A percentile compares a stretch with the other conserved stretches of the same genome.
Conservation (phyloP, 2,329 filamentous ascomycete genomes). For the Apiospora marii region DNA sequence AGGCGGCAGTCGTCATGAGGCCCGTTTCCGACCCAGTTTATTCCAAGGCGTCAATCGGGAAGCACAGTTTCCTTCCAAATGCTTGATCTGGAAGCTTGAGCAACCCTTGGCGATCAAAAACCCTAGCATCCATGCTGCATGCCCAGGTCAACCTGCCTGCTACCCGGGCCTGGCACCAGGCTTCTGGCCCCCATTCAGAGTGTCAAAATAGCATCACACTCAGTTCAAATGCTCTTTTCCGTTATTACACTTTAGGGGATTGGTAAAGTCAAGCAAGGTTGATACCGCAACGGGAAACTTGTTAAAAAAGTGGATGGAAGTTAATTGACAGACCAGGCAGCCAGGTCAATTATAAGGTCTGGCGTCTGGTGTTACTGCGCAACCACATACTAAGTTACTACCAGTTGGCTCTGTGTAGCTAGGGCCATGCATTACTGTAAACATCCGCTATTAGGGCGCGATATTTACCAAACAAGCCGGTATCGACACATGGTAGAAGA, state of each 20-base stretch:
- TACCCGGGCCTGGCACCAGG: neutral
- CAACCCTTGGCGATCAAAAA: slow-evolving; percentile 9
- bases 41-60: slow-evolving; percentile 17
- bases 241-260: neutral
- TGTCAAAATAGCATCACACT: neutral
- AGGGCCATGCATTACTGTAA: neutral
- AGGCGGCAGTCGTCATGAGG: slow-evolving; percentile 11
- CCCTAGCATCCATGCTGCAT: neutral
- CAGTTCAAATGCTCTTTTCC: neutral
- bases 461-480: neutral
- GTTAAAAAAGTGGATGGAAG: neutral
- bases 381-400: neutral
- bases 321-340: neutral
- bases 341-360: neutral
- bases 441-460: neutral
- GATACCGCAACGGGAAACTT: neutral
- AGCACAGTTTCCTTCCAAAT: neutral
- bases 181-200: neutral
- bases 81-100: slow-evolving; percentile 7
- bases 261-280: neutral
- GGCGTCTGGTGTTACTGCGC: neutral
- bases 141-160: neutral
- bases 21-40: neutral
- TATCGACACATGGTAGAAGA: neutral
- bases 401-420: neutral